Conservation (phyloP, 495 filamentous ascomycete genomes). For the Hyphodiscus hymeniophilus region DNA sequence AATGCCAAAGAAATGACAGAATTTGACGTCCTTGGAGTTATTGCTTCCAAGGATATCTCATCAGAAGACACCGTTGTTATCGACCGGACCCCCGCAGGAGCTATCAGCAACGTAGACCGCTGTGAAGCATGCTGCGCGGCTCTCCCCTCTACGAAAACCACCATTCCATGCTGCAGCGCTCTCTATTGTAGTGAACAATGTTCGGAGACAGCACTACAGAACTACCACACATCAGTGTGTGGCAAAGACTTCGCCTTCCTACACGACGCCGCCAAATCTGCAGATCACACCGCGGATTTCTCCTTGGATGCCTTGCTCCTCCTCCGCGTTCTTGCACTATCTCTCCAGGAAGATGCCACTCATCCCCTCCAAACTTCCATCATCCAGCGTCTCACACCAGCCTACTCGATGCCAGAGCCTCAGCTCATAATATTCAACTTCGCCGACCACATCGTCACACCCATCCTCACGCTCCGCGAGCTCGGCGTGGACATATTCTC, state of each 20-base stretch:
- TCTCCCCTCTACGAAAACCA: conserved; percentile 5
- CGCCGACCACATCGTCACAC: conserved; percentile 6
- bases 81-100: conserved; percentile 3
- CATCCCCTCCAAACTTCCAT: conserved; percentile 9
- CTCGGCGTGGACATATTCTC: conserved; percentile 14
- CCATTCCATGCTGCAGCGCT: conserved; percentile 10
- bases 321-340: conserved; percentile 7
- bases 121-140: conserved; percentile 12
- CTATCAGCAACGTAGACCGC: conserved; percentile 2
- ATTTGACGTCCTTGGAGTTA: conserved; percentile 10
- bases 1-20: conserved; percentile 5
- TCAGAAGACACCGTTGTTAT: conserved; percentile 7
- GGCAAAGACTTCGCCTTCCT: conserved; percentile 12
- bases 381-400: conserved; percentile 9
- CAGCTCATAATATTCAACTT: conserved; percentile 13
- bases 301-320: conserved; percentile 9
- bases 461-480: conserved; percentile 7
- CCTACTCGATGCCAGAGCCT: conserved; percentile 6
- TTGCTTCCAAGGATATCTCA: conserved; percentile 8
- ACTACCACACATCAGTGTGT: conserved; percentile 10
- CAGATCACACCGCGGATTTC: conserved; percentile 8
- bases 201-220: conserved; percentile 5
- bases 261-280: conserved; percentile 3
- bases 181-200: too few relatives aligned
- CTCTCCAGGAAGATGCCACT: conserved; percentile 1